Evolutionary conservation across 73 alveolate species (phyloP).

Genomic region (Symbiodinium natans): DNA sequence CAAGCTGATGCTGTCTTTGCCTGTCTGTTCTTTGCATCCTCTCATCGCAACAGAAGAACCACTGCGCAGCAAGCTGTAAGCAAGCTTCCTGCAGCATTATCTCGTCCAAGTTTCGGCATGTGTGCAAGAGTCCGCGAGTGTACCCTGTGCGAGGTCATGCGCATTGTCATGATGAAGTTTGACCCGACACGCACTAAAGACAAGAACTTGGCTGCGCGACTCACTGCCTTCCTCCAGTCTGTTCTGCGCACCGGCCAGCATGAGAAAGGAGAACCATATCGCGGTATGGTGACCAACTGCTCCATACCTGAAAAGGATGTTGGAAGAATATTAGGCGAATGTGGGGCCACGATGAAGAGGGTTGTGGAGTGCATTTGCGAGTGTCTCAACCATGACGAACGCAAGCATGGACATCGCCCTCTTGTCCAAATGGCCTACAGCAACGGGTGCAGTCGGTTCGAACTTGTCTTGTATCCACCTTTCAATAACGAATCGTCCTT

Average conservation of each 20-base stretch:
- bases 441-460: conserved; percentile 18
- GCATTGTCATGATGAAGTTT: conserved; percentile 65
- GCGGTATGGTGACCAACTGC: conserved; percentile 9
- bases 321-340: conserved; percentile 35
- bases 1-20: no score
- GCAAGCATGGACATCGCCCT: conserved; percentile 86
- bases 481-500: conserved; percentile 37
- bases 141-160: no score
- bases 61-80: no score
- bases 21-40: no score
- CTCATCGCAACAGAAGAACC: no score
- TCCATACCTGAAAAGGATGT: conserved; percentile 40
- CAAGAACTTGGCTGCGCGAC: conserved; percentile 52
- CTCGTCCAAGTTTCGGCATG: no score
- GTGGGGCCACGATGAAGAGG: conserved; percentile 28
- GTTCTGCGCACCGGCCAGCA: conserved; percentile 62
- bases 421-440: conserved; percentile 39
- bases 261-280: conserved; percentile 23
- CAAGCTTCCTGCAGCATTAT: no score
- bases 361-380: conserved; percentile 14
- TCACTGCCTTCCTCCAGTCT: conserved; percentile 4
- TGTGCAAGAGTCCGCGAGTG: no score
- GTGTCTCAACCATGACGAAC: background rate
- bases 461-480: conserved; percentile 44
- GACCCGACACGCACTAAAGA: conserved; percentile 51